Conservation (phyloP, 176 grass and related monocot species). For the Hordeum marinum region DNA sequence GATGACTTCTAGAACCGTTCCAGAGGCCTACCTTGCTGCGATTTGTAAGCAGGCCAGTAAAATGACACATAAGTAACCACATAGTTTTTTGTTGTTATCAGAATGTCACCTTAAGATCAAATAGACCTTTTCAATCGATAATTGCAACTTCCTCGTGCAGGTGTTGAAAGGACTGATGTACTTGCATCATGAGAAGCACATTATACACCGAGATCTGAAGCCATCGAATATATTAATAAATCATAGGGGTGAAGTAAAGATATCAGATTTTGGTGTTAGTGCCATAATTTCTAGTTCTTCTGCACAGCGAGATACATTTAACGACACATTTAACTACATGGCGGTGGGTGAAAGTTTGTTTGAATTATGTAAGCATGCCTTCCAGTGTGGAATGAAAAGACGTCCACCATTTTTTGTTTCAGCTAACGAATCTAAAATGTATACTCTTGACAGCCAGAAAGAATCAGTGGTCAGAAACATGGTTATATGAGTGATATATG, state of each 20-base stretch:
- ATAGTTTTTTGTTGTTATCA: constrained; percentile 1
- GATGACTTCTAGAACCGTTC: constrained; percentile 71
- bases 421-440: background rate
- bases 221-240: constrained; percentile 96
- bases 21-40: constrained; percentile 83
- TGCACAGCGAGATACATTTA: constrained; percentile 76
- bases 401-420: background rate
- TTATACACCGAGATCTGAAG: constrained; percentile 93
- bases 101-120: background rate
- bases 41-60: constrained; percentile 95
- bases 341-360: constrained; percentile 52
- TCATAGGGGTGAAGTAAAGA: constrained; percentile 89
- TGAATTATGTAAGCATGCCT: background rate
- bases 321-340: constrained; percentile 83
- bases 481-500: constrained; percentile 90
- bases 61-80: constrained; percentile 6
- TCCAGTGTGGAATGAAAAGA: background rate
- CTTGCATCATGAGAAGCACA: constrained; percentile 70
- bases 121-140: background rate
- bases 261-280: constrained; percentile 98
- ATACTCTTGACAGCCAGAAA: constrained; percentile 77
- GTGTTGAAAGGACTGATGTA: constrained; percentile 74
- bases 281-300: constrained; percentile 83
- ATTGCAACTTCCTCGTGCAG: constrained; percentile 23
- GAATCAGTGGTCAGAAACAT: constrained; percentile 71